Evolutionary conservation across 257 asterid species (phyloP), one percentile per base, ranked within the genome.

Genomic region (Primulina huaijiensis): DNA sequence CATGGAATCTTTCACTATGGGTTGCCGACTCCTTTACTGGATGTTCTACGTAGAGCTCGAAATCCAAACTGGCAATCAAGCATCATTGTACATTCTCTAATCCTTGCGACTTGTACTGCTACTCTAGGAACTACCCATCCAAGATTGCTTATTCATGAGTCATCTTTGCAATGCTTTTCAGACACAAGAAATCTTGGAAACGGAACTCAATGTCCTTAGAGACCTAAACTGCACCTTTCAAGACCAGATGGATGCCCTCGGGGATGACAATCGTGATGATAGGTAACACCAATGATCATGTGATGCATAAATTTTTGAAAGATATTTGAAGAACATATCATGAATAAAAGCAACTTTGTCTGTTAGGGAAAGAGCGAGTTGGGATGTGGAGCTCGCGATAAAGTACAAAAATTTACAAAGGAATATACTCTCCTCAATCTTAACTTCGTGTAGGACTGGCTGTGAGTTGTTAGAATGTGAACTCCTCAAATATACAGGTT

Each of bases 341-440:
- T n/a, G 60, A 72, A 23, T n/a, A 25, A 23, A 25, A 23, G 25
- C 25, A 23, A 23, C 71, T 61, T 68, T 8, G 31, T 64, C 52
- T 43, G 38, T 31, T 64, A 88, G 96, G 87, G 88, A 80, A 71
- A 70, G 16, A 1, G 63, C 76, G 25, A 77, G 73, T 46, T 90
- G 97, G 97, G 98, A 90, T 53, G 92, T 82, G 60, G 85, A 85
- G 86, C 96, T 86, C 75, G 96, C 96, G 12, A 16, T 71, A 73
- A 84, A 84, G 65, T 87, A 82, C 79, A 90, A 86, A 64, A 82
- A 62, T 60, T 74, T 80, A 76, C 97, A 92, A 55, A 79, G 83
- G 79, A 85, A 78, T 85, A 92, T 88, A n/a, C 62, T 90, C 14
- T 74, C 89, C 40, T 92, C 96, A 27, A 82, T 92, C 70, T 30